Evolutionary conservation across 805 yeast species (phyloP), one percentile per base, ranked within the genome.

Genomic region (Yueomyces sinensis): DNA sequence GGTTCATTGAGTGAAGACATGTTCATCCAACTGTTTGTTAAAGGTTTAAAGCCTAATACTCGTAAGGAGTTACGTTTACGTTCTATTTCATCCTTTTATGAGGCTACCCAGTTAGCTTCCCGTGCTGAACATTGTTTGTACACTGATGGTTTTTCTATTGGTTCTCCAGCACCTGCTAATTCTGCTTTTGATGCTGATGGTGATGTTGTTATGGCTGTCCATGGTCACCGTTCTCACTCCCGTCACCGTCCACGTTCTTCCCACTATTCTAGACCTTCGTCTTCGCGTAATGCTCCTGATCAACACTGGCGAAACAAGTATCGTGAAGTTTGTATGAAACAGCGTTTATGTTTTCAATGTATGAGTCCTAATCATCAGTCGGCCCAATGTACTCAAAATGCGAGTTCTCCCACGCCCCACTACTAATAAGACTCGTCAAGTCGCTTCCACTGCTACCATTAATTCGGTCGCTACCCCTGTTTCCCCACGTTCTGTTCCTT

Each of bases 81-180:
- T 20, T 4, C 5, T 4, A n/a, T 30, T 19, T 19, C 27, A n/a
- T 20, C 32, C 13, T 30, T 30, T 14, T 30, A 30, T 20, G 32
- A 30, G 24, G 32, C 32, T 14, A 17, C 32, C 9, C 32, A 20
- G 20, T 17, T 30, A 27, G 32, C 32, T 14, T 30, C 32, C n/a
- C 17, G 23, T 20, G 27, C 32, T 30, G 25, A 5, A 7, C 25
- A 30, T n/a, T 30, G 27, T 19, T 11, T 22, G 24, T 19, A 20
- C 20, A 19, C 32, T 4, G 23, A 19, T 30, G 15, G 9, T 7
- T 20, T 30, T 4, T 5, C 16, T 30, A 27, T 7, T n/a, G 9
- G 23, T 30, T 13, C 32, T 19, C n/a, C 32, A 6, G 32, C 22
- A 5, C 14, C 23, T 19, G 24, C 24, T 14, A 11, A 9, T 14